Base-by-base conservation (phyloP, 2,329 filamentous ascomycete genomes). In the Fusarium beomiforme region DNA sequence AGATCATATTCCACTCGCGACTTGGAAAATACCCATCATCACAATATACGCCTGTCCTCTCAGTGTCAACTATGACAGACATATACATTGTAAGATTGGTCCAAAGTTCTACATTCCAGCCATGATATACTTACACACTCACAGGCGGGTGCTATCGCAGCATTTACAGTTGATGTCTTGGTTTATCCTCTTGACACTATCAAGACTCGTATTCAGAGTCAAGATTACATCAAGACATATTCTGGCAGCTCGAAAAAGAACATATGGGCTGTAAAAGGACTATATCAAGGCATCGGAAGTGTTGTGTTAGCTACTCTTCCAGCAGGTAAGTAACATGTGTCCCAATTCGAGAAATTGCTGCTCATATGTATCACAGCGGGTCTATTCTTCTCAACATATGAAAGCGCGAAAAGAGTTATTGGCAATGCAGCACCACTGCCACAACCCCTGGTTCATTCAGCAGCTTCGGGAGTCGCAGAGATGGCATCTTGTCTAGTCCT, bases 301-400 rank as follows among this genome's bases (percentile, higher is more conserved):
- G 92, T 97, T 24, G 90, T 97, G 13, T 82, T 97, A 33, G 92
- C 93, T 14, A 97, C 94, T 0, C 84, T 97, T n/a, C 94, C 95
- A n/a, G 93, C 92, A 60, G 93, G 92, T 93, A 79, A 67, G 82
- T 69, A 31, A 9, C 24, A 17, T 16, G 14, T 10, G n/a, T 24
- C 12, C 1, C 8, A 19, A n/a, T n/a, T 14, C 7, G 13, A 39
- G 9, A 17, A 17, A 23, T 34, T 33, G 12, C 7, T 37, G 17
- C 70, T 73, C 8, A 64, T 17, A 46, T 6, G n/a, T 6, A 31
- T 19, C 23, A 53, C 72, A 92, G 92, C 94, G 55, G 94, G 93
- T 65, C 86, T 93, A 14, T 97, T 97, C 84, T 97, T 97, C 81
- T 94, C 92, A 4, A 95, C 93, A 2, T 97, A 97, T 80, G 94